Evolutionary conservation across 805 yeast species (phyloP), one percentile per base, ranked within the genome.

Genomic region (Ogataea parapolymorpha): DNA sequence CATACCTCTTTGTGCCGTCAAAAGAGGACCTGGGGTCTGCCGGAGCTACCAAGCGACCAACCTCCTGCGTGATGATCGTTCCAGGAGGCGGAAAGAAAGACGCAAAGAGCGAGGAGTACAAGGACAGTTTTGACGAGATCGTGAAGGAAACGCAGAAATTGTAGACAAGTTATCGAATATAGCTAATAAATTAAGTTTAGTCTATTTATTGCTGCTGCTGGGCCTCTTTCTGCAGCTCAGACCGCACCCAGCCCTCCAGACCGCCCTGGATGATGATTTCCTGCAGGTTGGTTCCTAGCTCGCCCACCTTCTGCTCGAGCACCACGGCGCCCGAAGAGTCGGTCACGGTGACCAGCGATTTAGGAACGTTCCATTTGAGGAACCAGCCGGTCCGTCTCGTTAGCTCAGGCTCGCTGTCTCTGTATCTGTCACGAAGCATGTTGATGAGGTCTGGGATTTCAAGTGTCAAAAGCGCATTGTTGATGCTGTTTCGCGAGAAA

Each of bases 21-120:
- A 93, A 93, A 70, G 97, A 93, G 72, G 98, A 93, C 63, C 77
- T 93, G 53, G 99, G 99, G 26, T 85, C 95, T 49, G 99, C 99
- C 18, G 98, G 98, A 62, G 95, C 97, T 48, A 93, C 99, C 43
- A 93, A 93, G 75, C 85, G 99, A 75, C 98, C 99, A 55, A 93
- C 99, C 27, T 88, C 97, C 27, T 90, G 95, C 65, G 96, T 93
- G 23, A 87, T 93, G 88, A 79, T 93, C 55, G 93, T 90, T 41
- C 99, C 99, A 56, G 96, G 96, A 44, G 95, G 95, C 39, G 95
- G 95, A 42, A 89, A 90, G 46, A 84, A 81, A 72, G 84, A 82
- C 53, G 74, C 77, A 44, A 77, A 80, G 31, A 87, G 79, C 49
- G 77, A 80, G 51, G 97, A 91, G 61, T 93, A 93, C 76, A 85